A percentile compares a stretch with the other conserved stretches of the same genome.
Evolutionary conservation across 2,329 filamentous ascomycete species (phyloP).

Genomic region (Talaromyces albobiverticillius): DNA sequence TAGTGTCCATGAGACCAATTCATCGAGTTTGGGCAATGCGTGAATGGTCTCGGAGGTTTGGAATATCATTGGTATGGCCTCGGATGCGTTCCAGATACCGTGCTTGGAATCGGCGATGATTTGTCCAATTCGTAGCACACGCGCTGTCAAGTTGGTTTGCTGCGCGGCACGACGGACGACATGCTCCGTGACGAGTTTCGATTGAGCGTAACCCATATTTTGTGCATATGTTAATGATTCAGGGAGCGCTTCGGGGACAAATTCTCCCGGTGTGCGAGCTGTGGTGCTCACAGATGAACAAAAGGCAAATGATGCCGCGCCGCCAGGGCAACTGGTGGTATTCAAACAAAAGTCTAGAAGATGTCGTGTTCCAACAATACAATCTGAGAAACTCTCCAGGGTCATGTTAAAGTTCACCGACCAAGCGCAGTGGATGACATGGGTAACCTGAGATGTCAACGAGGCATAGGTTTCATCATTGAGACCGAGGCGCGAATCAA

Average conservation of each 20-base stretch:
- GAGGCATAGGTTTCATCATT: constrained; percentile 36
- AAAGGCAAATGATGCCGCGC: constrained; percentile 49
- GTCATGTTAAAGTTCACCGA: constrained; percentile 62
- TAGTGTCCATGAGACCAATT: constrained; percentile 42
- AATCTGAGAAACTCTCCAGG: constrained; percentile 53
- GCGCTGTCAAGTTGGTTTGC: constrained; percentile 28
- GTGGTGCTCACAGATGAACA: constrained; percentile 51
- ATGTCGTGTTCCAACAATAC: constrained; percentile 50
- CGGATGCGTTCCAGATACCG: constrained; percentile 52
- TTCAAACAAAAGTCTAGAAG: constrained; percentile 37
- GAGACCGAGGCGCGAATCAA: constrained; percentile 49
- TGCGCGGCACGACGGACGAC: constrained; percentile 35
- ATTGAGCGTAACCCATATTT: constrained; percentile 43
- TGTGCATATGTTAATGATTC: constrained; percentile 37
- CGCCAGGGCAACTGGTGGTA: constrained; percentile 26
- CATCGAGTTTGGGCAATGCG: constrained; percentile 45
- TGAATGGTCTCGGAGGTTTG: constrained; percentile 44
- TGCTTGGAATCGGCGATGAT: constrained; percentile 47
- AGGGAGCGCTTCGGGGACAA: constrained; percentile 36
- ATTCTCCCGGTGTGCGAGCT: constrained; percentile 26
- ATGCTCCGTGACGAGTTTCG: constrained; percentile 41
- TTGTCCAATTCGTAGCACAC: constrained; percentile 50
- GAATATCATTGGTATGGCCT: constrained; percentile 54
- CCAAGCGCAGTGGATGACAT: constrained; percentile 65
- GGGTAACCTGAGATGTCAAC: constrained; percentile 44